Evolutionary conservation across 371 early-diverging fungal genomes (phyloP), one percentile per base, ranked within the genome.

Genomic region (Chytridium lagenaria): DNA sequence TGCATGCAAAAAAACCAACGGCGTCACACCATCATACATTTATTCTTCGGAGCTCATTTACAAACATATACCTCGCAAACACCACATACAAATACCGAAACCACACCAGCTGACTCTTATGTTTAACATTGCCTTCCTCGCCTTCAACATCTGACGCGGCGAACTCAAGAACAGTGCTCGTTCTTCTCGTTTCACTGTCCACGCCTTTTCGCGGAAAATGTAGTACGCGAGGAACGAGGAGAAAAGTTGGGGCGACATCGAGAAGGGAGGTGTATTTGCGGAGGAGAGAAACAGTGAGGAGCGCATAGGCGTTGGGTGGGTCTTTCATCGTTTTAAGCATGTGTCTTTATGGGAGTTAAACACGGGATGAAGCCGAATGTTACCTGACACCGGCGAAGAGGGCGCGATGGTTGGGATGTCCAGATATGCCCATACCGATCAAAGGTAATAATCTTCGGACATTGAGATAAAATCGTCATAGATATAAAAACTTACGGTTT

Each of bases 41-140:
- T 23, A 71, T 65, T 65, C 55, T 36, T 50, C 59, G 26, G 34
- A 83, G 70, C 64, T 79, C 83, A 63, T 98, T 98, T 68, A 95
- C 85, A 71, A 88, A 83, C 97, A 98, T 97, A 84, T 95, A 99
- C 68, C 95, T 86, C n/a, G 97, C 95, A 76, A 95, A 94, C 16
- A 92, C 77, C 52, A 98, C 86, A 82, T 96, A 99, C 30, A 98
- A 78, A 82, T 92, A 91, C 36, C 99, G 85, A 85, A 96, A 99
- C 99, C 99, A 98, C 19, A 94, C 92, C 76, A 98, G 78, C 83
- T 99, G 99, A 59, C 88, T 90, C 63, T 77, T 80, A 77, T 98
- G 99, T 76, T 88, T 83, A 39, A 80, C 99, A 99, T 99, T 10
- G 97, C 96, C 63, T 81, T 82, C 64, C 86, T 80, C 0, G 85